phyloP scores from a whole-genome alignment of 2,329 filamentous ascomycete species.

The Cytospora chrysosperma region DNA sequence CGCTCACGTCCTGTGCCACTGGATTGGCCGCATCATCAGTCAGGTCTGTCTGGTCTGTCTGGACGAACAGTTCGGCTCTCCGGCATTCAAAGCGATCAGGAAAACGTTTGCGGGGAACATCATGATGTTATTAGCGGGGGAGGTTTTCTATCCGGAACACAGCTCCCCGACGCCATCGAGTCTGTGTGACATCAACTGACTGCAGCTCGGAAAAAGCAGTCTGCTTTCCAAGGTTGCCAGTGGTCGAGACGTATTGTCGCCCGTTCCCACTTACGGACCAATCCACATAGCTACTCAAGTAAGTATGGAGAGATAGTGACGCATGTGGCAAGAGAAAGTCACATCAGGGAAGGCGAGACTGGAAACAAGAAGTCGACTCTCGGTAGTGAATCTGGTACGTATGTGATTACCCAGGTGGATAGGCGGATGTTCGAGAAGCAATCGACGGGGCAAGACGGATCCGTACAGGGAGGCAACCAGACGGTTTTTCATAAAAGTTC shows the following conservation, averaged over 20 bases:
- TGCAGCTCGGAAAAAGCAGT: not conserved
- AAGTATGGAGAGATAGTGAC: not conserved
- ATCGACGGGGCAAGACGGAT: not conserved
- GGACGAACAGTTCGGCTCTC: not conserved
- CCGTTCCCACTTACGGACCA: not conserved
- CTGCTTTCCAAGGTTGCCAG: not conserved
- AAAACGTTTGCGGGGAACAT: not conserved
- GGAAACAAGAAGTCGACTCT: not conserved
- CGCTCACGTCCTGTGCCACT: not conserved
- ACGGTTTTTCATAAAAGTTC: not conserved
- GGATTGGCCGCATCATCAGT: not conserved
- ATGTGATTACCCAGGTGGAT: not conserved
- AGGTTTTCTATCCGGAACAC: not conserved
- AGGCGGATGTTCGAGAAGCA: not conserved
- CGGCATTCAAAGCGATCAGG: not conserved
- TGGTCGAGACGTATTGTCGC: not conserved
- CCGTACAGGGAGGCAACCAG: not conserved
- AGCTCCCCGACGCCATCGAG: not conserved
- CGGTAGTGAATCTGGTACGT: not conserved
- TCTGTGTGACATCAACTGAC: not conserved
- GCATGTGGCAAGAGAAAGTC: not conserved
- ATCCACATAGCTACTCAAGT: no score
- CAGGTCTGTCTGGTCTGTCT: not conserved
- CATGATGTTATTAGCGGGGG: not conserved
- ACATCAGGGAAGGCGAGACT: not conserved